These are phyloP conservation scores for Liriodendron chinense DNA, from an alignment of 164 flowering plant genomes.

Conservation along the genomic window DNA sequence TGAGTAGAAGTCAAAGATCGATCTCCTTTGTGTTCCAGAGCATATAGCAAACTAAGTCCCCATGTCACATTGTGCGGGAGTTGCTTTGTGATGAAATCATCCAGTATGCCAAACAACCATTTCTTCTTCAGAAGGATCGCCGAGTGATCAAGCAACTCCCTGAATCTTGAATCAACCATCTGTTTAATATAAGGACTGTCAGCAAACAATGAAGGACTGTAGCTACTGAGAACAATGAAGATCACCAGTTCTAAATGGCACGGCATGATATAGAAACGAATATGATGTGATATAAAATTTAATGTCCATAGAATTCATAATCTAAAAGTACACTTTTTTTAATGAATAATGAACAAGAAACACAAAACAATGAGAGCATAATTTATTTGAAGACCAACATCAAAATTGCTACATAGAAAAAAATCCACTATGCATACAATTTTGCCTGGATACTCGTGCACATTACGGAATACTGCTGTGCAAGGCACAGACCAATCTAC, in stretches of 20 bases:
- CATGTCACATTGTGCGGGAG: slow-evolving; percentile 98
- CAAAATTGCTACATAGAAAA: neutral
- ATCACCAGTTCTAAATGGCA: neutral
- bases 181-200: slow-evolving; percentile 20
- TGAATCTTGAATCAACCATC: slow-evolving; percentile 90
- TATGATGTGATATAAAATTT: neutral
- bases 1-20: slow-evolving; percentile 72
- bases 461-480: neutral
- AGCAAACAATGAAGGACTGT: neutral
- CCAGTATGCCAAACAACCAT: slow-evolving; percentile 86
- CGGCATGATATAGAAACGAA: neutral
- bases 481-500: neutral
- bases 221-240: neutral
- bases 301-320: neutral
- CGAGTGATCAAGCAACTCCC: slow-evolving; percentile 79
- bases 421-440: neutral
- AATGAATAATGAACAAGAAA: neutral
- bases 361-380: neutral
- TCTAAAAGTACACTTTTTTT: neutral
- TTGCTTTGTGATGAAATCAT: slow-evolving; percentile 94
- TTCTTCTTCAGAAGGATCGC: slow-evolving; percentile 64
- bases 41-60: slow-evolving; percentile 96
- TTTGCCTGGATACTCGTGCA: neutral
- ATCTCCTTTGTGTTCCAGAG: slow-evolving; percentile 89
- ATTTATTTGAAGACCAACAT: neutral